phyloP scores from a whole-genome alignment of 495 filamentous ascomycete genomes.

The Penicillium maclennaniae region DNA sequence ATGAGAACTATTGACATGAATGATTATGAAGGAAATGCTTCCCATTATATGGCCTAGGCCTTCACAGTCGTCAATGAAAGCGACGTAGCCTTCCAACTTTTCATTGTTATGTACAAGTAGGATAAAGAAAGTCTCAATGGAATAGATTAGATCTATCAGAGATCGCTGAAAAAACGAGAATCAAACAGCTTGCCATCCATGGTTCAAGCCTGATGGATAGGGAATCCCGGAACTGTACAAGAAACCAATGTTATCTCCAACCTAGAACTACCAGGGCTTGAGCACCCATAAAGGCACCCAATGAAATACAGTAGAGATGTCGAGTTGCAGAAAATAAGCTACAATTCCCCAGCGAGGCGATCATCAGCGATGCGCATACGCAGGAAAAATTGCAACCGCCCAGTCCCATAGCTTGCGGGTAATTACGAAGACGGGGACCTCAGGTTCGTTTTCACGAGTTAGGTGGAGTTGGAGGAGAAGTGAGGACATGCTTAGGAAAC shows the following conservation, averaged over 20 bases:
- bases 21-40: too few species aligned
- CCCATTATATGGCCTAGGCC: too few species aligned
- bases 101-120: too few species aligned
- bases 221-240: slow-evolving; percentile 6
- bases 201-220: slow-evolving; percentile 4
- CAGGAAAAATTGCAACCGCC: slow-evolving; percentile 38
- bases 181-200: neutral
- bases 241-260: neutral
- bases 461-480: slow-evolving; percentile 66
- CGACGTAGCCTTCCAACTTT: too few species aligned
- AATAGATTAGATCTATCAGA: slow-evolving; percentile 21
- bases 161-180: slow-evolving; percentile 8
- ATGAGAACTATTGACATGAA: too few species aligned
- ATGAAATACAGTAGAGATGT: neutral
- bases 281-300: neutral
- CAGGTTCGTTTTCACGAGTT: slow-evolving; percentile 58
- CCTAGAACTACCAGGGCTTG: neutral
- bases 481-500: slow-evolving; percentile 70
- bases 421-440: slow-evolving; percentile 59
- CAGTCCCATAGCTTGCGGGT: slow-evolving; percentile 44
- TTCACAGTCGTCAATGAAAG: too few species aligned
- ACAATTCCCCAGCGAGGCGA: slow-evolving; percentile 21
- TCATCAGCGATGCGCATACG: slow-evolving; percentile 40
- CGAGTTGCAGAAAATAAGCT: slow-evolving; percentile 5
- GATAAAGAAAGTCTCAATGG: neutral